Conservation (phyloP, 2,329 filamentous ascomycete species). For the Colletotrichum falcatum region DNA sequence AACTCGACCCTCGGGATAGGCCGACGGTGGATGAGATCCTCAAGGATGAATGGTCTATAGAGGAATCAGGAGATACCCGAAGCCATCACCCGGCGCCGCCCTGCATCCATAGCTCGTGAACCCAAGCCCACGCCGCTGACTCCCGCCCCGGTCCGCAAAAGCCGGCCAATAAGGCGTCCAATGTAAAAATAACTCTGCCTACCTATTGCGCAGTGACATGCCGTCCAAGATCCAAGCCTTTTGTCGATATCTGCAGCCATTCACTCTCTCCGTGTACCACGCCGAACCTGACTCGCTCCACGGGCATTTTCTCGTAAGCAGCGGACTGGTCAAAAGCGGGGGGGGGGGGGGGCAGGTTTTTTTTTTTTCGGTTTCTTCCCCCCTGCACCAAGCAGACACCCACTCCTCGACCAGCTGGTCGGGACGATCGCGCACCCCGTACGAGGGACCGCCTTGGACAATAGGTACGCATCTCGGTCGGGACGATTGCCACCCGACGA, state of each 20-base stretch:
- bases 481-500: background rate
- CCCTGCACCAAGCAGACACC: background rate
- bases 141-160: constrained; percentile 1
- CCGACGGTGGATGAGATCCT: constrained; percentile 5
- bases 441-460: too few species aligned
- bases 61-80: constrained; percentile 2
- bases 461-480: background rate
- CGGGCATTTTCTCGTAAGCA: background rate
- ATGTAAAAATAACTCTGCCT: constrained; percentile 11
- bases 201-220: background rate
- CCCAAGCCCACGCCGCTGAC: constrained; percentile 2
- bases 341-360: too few species aligned
- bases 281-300: background rate
- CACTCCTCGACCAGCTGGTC: background rate
- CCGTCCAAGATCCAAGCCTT: background rate
- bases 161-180: background rate
- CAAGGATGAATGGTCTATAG: constrained; percentile 1
- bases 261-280: background rate
- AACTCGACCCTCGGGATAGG: background rate
- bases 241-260: background rate
- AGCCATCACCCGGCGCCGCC: background rate
- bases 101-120: background rate
- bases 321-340: background rate
- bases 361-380: background rate
- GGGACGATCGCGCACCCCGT: background rate